Conservation (phyloP, 2,329 filamentous ascomycete species). For the Emmonsia crescens region DNA sequence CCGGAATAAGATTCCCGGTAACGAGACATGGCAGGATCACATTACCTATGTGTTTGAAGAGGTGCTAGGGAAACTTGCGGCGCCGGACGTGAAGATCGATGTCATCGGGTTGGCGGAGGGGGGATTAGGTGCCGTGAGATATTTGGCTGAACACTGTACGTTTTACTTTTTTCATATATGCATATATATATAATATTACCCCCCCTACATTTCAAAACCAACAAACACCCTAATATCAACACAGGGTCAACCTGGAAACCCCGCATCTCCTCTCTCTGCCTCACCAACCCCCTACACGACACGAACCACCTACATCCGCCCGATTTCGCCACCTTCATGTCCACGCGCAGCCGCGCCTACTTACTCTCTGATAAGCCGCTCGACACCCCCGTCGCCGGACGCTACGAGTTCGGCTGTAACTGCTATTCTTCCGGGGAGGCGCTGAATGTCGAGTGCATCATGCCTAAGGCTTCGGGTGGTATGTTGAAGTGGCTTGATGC, state of each 20-base stretch:
- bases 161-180: constrained; percentile 18
- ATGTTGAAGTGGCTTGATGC: constrained; percentile 51
- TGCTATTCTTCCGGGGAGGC: constrained; percentile 58
- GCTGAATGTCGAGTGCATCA: constrained; percentile 49
- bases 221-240: neutral
- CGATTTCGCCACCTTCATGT: constrained; percentile 24
- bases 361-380: constrained; percentile 42
- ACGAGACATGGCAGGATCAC: constrained; percentile 50
- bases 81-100: constrained; percentile 48
- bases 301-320: constrained; percentile 19
- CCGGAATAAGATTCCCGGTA: constrained; percentile 53
- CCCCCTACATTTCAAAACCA: neutral
- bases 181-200: neutral
- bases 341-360: constrained; percentile 52
- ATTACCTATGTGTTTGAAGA: constrained; percentile 55
- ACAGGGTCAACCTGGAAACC: constrained; percentile 30
- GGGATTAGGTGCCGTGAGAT: constrained; percentile 46
- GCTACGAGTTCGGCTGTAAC: constrained; percentile 51
- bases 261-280: constrained; percentile 30
- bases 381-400: constrained; percentile 44
- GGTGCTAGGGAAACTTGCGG: constrained; percentile 44
- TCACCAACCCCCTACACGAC: constrained; percentile 30
- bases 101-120: constrained; percentile 62
- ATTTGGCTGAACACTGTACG: constrained; percentile 47
- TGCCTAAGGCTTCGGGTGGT: constrained; percentile 43